These are phyloP conservation scores for Metschnikowia anglica DNA, from an alignment of 805 yeast species.

Conservation along the genomic window DNA sequence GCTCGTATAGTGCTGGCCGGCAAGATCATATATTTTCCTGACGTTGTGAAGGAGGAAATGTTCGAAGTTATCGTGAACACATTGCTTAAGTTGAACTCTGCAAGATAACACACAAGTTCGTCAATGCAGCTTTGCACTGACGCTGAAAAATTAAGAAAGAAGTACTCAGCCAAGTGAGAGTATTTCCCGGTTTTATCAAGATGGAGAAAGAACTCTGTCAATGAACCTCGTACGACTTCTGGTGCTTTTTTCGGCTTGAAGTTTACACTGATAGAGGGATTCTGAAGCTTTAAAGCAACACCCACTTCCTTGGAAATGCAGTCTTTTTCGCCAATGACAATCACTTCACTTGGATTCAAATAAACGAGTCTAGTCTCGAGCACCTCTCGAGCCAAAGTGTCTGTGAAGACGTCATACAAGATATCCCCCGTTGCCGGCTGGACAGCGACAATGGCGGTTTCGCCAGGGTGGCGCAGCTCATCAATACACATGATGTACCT, in stretches of 20 bases:
- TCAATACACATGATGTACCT: constrained; percentile 48
- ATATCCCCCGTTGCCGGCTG: constrained; percentile 77
- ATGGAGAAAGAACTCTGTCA: constrained; percentile 28
- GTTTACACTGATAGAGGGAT: constrained; percentile 12
- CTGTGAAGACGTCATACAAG: constrained; percentile 67
- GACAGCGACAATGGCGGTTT: constrained; percentile 53
- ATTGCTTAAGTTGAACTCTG: constrained; percentile 59
- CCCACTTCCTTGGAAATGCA: constrained; percentile 34
- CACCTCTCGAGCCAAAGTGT: constrained; percentile 54
- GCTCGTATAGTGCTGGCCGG: constrained; percentile 67
- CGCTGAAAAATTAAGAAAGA: constrained; percentile 21
- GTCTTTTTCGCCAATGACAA: constrained; percentile 41
- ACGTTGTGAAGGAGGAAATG: constrained; percentile 49
- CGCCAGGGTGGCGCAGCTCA: constrained; percentile 18
- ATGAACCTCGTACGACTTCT: constrained; percentile 11
- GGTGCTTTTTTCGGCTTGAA: constrained; percentile 5
- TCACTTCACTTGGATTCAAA: constrained; percentile 73
- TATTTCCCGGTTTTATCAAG: constrained; percentile 21
- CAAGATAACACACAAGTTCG: constrained; percentile 53
- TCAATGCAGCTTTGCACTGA: constrained; percentile 39
- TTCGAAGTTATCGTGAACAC: constrained; percentile 55
- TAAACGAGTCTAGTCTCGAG: constrained; percentile 74
- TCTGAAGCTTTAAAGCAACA: constrained; percentile 21
- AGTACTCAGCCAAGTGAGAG: constrained; percentile 26
- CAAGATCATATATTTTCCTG: constrained; percentile 51